phyloP scores from a whole-genome alignment of 768 basidiomycete genomes.

The Phylloporus arenicola region DNA sequence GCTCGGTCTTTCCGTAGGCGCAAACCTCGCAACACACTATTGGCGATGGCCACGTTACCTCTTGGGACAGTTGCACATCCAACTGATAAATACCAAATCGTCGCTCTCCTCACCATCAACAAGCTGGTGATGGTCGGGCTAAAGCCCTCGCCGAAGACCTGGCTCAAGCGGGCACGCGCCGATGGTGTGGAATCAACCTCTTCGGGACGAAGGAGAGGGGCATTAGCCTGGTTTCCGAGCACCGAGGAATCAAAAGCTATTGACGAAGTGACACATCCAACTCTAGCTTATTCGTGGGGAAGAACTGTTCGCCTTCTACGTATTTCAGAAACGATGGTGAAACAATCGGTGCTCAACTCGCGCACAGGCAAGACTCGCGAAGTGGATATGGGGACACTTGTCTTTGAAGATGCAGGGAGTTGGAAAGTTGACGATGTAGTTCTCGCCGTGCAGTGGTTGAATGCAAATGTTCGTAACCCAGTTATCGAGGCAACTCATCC shows the following conservation, averaged over 20 bases:
- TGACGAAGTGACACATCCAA: constrained; percentile 42
- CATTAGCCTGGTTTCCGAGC: constrained; percentile 81
- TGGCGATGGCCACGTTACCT: constrained; percentile 79
- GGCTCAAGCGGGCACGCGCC: constrained; percentile 71
- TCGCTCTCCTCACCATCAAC: constrained; percentile 81
- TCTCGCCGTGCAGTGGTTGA: constrained; percentile 82
- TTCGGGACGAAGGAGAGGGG: constrained; percentile 51
- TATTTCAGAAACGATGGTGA: constrained; percentile 55
- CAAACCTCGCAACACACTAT: constrained; percentile 57
- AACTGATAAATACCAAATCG: constrained; percentile 73
- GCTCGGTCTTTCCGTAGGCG: constrained; percentile 38
- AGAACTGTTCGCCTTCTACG: constrained; percentile 56
- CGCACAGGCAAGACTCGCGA: constrained; percentile 57
- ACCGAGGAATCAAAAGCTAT: constrained; percentile 29
- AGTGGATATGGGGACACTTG: constrained; percentile 59
- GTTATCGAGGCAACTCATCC: neutral
- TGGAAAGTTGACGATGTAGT: constrained; percentile 62
- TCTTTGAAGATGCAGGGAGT: constrained; percentile 53
- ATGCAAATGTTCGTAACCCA: constrained; percentile 67
- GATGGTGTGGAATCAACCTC: constrained; percentile 39
- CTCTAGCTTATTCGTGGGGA: constrained; percentile 86
- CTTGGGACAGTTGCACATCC: constrained; percentile 67
- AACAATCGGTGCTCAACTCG: constrained; percentile 44
- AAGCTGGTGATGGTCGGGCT: constrained; percentile 93
- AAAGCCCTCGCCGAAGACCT: constrained; percentile 88